A percentile compares a stretch with the other conserved stretches of the same genome.
phyloP scores from a whole-genome alignment of 78 protist genomes.

The Capsaspora owczarzaki region DNA sequence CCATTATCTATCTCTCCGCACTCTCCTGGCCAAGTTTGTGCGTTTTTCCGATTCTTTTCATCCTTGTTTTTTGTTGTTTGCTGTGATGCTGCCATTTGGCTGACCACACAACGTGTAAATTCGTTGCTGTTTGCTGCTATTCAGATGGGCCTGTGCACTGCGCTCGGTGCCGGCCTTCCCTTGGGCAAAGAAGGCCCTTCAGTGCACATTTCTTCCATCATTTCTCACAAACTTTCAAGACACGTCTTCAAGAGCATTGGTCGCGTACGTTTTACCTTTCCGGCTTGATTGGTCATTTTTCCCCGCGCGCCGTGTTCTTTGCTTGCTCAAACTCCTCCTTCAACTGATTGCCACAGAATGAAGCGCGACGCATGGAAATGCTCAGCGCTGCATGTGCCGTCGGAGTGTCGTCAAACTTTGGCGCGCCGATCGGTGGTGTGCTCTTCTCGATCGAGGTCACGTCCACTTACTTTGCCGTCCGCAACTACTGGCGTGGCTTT shows the following conservation, averaged over 20 bases:
- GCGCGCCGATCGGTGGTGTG: slow-evolving; percentile 89
- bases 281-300: neutral
- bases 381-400: slow-evolving; percentile 59
- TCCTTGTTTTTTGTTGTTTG: neutral
- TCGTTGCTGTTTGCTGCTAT: too few species aligned
- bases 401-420: slow-evolving; percentile 79
- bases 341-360: slow-evolving; percentile 22
- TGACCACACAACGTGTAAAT: too few species aligned
- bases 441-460: slow-evolving; percentile 78
- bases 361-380: slow-evolving; percentile 32
- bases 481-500: slow-evolving; percentile 47
- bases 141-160: slow-evolving; percentile 8
- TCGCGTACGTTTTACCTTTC: too few species aligned
- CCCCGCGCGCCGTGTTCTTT: slow-evolving; percentile 2
- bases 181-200: slow-evolving; percentile 89
- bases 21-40: slow-evolving; percentile 9
- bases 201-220: slow-evolving; percentile 55
- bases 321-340: slow-evolving; percentile 9
- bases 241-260: too few species aligned
- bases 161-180: slow-evolving; percentile 48
- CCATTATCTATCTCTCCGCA: neutral
- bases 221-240: too few species aligned
- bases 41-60: neutral
- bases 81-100: too few species aligned
- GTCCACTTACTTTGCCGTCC: slow-evolving; percentile 61